phyloP scores from a whole-genome alignment of 2,329 filamentous ascomycete genomes.

The Graphiopsis chlorocephala region DNA sequence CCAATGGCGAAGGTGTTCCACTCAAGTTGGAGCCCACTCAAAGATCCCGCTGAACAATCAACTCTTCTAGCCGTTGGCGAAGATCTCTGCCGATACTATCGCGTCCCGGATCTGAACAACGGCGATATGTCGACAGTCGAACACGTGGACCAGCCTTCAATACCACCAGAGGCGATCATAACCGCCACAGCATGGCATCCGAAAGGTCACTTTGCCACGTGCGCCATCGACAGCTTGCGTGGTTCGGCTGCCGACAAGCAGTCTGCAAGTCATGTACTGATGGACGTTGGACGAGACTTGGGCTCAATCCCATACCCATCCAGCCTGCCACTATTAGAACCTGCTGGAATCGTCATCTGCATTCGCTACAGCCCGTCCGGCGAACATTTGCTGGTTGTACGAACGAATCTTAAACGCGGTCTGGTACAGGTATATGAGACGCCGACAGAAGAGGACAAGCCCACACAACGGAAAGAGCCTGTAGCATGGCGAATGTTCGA shows the following conservation, averaged over 20 bases:
- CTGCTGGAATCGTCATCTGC: conserved; percentile 28
- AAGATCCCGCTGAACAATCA: conserved; percentile 21
- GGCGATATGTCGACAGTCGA: conserved; percentile 23
- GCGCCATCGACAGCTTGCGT: conserved; percentile 27
- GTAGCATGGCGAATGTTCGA: conserved; percentile 42
- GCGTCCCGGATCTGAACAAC: conserved; percentile 26
- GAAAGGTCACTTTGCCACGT: conserved; percentile 30
- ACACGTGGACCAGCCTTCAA: conserved; percentile 28
- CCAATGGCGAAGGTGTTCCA: conserved; percentile 30
- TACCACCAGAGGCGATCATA: conserved; percentile 28
- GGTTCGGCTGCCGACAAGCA: conserved; percentile 23
- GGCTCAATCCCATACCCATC: conserved; percentile 23
- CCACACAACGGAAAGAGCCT: conserved; percentile 32
- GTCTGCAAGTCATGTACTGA: conserved; percentile 24
- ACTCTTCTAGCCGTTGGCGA: conserved; percentile 35
- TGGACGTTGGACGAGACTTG: conserved; percentile 26
- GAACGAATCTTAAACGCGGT: conserved; percentile 31
- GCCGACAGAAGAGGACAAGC: conserved; percentile 1
- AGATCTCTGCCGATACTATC: conserved; percentile 34
- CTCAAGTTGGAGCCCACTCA: conserved; percentile 31
- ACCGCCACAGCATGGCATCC: conserved; percentile 37
- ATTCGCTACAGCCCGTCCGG: conserved; percentile 33
- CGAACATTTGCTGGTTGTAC: conserved; percentile 29
- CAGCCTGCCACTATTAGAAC: conserved; percentile 26
- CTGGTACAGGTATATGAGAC: conserved; percentile 33